phyloP scores from a whole-genome alignment of 768 basidiomycete species.

The Mycena vitilis region DNA sequence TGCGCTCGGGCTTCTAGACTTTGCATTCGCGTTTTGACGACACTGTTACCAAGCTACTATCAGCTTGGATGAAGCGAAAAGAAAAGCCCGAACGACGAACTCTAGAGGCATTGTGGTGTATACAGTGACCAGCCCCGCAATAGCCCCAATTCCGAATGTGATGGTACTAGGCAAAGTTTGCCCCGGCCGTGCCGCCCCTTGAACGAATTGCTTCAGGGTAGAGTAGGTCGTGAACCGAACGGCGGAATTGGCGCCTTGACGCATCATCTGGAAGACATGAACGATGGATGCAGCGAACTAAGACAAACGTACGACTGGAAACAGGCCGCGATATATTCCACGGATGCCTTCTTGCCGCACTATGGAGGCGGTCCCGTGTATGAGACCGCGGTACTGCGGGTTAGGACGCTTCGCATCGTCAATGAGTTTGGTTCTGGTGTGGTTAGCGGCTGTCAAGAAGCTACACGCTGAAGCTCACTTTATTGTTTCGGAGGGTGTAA shows the following conservation, averaged over 20 bases:
- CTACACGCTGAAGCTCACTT: slow-evolving; percentile 68
- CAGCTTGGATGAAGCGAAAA: neutral
- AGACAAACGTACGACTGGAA: slow-evolving; percentile 82
- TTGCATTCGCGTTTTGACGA: slow-evolving; percentile 99
- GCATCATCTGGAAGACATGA: slow-evolving; percentile 78
- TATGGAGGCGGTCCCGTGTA: slow-evolving; percentile 87
- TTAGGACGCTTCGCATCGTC: slow-evolving; percentile 89
- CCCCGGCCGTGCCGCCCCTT: slow-evolving; percentile 84
- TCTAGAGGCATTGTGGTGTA: slow-evolving; percentile 91
- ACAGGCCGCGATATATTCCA: slow-evolving; percentile 91
- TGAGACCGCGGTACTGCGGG: slow-evolving; percentile 87
- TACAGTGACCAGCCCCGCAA: slow-evolving; percentile 95
- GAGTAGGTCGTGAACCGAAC: slow-evolving; percentile 96
- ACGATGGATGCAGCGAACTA: neutral
- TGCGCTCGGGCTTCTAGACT: slow-evolving; percentile 83
- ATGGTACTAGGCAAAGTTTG: slow-evolving; percentile 87
- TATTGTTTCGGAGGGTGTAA: slow-evolving; percentile 98
- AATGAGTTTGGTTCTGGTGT: slow-evolving; percentile 90
- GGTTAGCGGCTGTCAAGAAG: neutral
- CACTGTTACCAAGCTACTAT: slow-evolving; percentile 59
- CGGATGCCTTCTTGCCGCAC: slow-evolving; percentile 85
- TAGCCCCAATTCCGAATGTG: slow-evolving; percentile 94
- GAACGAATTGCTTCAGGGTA: slow-evolving; percentile 93
- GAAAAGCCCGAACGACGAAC: slow-evolving; percentile 51
- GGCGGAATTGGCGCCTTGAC: slow-evolving; percentile 98